Conservation (phyloP, 2,329 filamentous ascomycete genomes). For the Phialophora tarda region DNA sequence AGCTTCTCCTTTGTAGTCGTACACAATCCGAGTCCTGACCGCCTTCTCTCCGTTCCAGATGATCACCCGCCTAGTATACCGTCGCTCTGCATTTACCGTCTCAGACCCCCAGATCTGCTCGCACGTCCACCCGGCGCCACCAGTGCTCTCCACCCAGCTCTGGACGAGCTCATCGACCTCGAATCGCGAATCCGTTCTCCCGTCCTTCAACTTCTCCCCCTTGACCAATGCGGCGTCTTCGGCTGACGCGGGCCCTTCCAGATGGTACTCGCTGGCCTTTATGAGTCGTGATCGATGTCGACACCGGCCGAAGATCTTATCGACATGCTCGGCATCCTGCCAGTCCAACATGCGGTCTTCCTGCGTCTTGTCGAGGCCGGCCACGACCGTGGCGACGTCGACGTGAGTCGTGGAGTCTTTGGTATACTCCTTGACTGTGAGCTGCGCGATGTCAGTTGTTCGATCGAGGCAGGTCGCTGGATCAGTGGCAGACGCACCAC, state of each 20-base stretch:
- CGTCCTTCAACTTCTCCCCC: slow-evolving; percentile 56
- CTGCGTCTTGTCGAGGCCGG: slow-evolving; percentile 71
- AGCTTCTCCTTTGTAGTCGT: slow-evolving; percentile 44
- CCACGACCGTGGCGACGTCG: slow-evolving; percentile 73
- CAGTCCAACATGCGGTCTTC: slow-evolving; percentile 65
- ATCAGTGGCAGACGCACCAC: slow-evolving; percentile 47
- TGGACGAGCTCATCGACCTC: slow-evolving; percentile 61
- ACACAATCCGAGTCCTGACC: slow-evolving; percentile 49
- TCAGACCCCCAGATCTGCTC: slow-evolving; percentile 57
- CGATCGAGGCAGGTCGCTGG: slow-evolving; percentile 52
- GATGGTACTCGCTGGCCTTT: slow-evolving; percentile 48
- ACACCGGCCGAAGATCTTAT: slow-evolving; percentile 80
- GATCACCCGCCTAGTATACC: slow-evolving; percentile 51
- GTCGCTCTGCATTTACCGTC: slow-evolving; percentile 48
- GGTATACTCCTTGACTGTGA: slow-evolving; percentile 51
- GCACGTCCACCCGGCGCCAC: slow-evolving; percentile 56
- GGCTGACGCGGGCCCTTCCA: slow-evolving; percentile 48
- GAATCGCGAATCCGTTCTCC: slow-evolving; percentile 65
- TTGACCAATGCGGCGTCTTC: slow-evolving; percentile 47
- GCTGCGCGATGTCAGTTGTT: slow-evolving; percentile 13
- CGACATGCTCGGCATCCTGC: slow-evolving; percentile 67
- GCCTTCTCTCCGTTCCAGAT: slow-evolving; percentile 47
- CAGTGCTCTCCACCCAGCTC: slow-evolving; percentile 56
- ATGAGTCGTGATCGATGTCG: slow-evolving; percentile 59
- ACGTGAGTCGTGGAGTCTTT: slow-evolving; percentile 62